Evolutionary conservation across 176 grass and related monocot genomes (phyloP).

Genomic region (Poa pratensis): DNA sequence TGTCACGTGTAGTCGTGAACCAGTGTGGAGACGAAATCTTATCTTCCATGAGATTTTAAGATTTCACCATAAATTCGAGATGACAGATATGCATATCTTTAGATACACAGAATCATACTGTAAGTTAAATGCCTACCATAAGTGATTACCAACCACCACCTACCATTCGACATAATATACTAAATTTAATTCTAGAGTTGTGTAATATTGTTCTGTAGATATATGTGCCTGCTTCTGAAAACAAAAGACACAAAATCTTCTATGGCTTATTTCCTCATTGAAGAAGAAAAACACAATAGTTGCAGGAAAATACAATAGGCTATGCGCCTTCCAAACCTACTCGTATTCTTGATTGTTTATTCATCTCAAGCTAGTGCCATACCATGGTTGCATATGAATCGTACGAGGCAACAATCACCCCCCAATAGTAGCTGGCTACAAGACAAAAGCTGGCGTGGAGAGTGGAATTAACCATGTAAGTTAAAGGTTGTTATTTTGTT

Average conservation of each 20-base stretch:
- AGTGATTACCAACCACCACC: not conserved
- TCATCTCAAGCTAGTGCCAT: not conserved
- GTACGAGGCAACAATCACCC: not conserved
- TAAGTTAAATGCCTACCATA: not conserved
- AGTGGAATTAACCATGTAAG: not conserved
- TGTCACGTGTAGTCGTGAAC: no score
- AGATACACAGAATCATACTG: not conserved
- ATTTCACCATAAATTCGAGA: not conserved
- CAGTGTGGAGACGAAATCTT: no score
- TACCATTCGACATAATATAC: not conserved
- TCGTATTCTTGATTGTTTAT: not conserved
- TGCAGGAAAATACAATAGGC: not conserved
- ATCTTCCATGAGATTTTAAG: no score
- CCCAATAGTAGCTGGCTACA: not conserved
- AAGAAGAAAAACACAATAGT: not conserved
- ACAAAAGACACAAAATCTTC: not conserved
- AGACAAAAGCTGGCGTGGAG: not conserved
- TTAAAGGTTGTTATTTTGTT: not conserved
- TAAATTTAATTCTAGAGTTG: not conserved
- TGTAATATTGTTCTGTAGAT: not conserved
- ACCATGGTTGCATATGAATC: not conserved
- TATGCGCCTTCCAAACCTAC: not conserved
- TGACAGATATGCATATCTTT: not conserved
- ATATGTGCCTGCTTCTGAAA: not conserved
- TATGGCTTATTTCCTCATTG: not conserved